A percentile compares a stretch with the other conserved stretches of the same genome.
Evolutionary conservation across 306 rosid species (phyloP).

Genomic region (Malus sieversii): DNA sequence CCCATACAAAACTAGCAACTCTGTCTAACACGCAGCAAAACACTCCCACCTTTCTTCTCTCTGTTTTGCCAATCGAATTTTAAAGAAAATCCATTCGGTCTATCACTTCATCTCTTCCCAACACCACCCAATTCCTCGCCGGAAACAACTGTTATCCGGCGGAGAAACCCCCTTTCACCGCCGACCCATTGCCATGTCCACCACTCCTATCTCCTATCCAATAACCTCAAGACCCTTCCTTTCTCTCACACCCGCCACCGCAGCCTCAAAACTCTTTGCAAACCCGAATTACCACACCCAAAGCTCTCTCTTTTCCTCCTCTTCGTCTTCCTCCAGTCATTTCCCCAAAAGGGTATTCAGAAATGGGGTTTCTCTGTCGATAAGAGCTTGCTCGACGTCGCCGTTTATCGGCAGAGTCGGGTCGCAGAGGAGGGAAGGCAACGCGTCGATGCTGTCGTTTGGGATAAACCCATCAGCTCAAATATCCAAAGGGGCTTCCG

Average conservation of each 20-base stretch:
- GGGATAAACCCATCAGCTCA: constrained; percentile 34
- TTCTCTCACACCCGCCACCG: constrained; percentile 2
- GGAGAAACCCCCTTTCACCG: not conserved
- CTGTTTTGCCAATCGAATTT: not conserved
- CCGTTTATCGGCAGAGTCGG: constrained; percentile 47
- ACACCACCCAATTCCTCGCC: constrained; percentile 15
- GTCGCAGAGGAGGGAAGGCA: constrained; percentile 32
- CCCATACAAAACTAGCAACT: not conserved
- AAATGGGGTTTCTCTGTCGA: constrained; percentile 24
- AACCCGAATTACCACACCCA: not conserved
- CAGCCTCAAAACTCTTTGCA: not conserved
- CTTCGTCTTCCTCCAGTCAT: not conserved
- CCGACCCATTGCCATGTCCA: constrained; percentile 8
- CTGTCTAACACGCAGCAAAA: not conserved
- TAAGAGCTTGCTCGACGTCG: constrained; percentile 51
- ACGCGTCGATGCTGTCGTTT: constrained; percentile 51
- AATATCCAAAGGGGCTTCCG: constrained; percentile 18
- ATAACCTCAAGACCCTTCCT: constrained; percentile 33
- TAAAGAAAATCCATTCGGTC: not conserved
- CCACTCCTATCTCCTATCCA: constrained; percentile 14
- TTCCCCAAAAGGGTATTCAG: constrained; percentile 17
- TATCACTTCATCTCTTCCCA: not conserved
- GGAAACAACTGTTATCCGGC: constrained; percentile 26
- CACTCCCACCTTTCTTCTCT: not conserved
- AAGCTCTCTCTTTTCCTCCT: constrained; percentile 2